Evolutionary conservation across 1,284 basidiomycete genomes (phyloP), one percentile per base, ranked within the genome.

Genomic region (Malassezia obtusa): DNA sequence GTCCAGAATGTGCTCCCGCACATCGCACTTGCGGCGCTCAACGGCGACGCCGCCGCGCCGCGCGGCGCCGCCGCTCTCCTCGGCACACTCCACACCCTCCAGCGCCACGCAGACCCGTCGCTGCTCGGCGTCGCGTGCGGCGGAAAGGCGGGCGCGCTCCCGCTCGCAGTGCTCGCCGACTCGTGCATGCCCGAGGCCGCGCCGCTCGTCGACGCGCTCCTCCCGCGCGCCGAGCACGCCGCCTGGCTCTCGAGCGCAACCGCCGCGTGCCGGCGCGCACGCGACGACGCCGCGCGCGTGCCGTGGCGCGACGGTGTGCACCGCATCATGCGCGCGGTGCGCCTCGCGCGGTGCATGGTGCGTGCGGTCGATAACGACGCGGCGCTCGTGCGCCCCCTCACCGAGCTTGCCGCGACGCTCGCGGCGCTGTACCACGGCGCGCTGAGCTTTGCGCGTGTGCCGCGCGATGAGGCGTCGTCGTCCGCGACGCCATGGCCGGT

Each of bases 401-500:
- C n/a, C 9, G 19, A 14, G 11, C 21, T 52, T 22, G 50, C 33
- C 15, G 15, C 44, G 33, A 19, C 21, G 15, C 21, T 46, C 12
- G 43, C 43, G 11, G 7, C 33, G 7, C 24, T 37, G 32, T 55
- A 55, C 37, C 38, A 49, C 21, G 31, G 26, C 35, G 32, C 21
- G 40, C 43, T 54, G 8, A n/a, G n/a, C 4, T n/a, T 21, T 9
- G 37, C 19, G 19, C 46, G 21, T 28, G 41, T 49, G 14, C 47
- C 47, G 7, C 30, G 21, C 2, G 46, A 38, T 9, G 52, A 49
- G 31, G 52, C 36, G 19, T 49, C 46, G 9, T 54, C 47, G 31
- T 49, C 52, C 21, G 52, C 52, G 8, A 36, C 24, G 5, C 52
- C 52, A 22, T 54, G 52, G 52, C 52, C 52, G 3, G 17, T 25